These are phyloP conservation scores for Aphanomyces invadans DNA, from an alignment of 352 stramenopile genomes.

Conservation along the genomic window DNA sequence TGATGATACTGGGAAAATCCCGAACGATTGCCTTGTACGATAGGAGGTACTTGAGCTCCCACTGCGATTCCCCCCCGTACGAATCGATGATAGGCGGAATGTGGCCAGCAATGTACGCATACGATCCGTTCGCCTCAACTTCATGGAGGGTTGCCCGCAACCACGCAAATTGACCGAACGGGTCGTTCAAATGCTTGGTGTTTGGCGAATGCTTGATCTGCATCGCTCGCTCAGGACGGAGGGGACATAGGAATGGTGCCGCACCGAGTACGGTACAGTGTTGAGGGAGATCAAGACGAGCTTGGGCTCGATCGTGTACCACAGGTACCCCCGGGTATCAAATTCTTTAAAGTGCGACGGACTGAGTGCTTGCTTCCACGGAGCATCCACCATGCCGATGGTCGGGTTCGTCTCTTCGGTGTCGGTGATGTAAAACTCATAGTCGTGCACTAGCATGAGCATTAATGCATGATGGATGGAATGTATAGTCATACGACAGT, in stretches of 20 bases:
- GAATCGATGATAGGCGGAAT: constrained; percentile 87
- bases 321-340: constrained; percentile 50
- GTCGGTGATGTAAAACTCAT: constrained; percentile 70
- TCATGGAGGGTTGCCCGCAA: constrained; percentile 62
- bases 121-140: constrained; percentile 35
- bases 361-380: constrained; percentile 48
- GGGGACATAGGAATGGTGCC: too few relatives aligned
- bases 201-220: constrained; percentile 71
- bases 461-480: neutral
- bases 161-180: constrained; percentile 87
- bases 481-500: constrained; percentile 40
- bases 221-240: neutral
- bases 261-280: constrained; percentile 72
- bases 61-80: constrained; percentile 71
- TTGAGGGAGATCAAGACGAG: constrained; percentile 68
- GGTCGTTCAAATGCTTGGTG: constrained; percentile 59
- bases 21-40: constrained; percentile 72
- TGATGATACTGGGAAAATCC: constrained; percentile 51
- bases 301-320: constrained; percentile 55
- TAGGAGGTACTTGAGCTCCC: constrained; percentile 76
- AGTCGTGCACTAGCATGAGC: constrained; percentile 41
- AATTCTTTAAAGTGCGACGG: constrained; percentile 44
- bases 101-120: constrained; percentile 84
- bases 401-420: constrained; percentile 43
- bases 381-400: constrained; percentile 43